Base-by-base conservation (phyloP, 495 filamentous ascomycete genomes). In the Schizothecium vesticola region DNA sequence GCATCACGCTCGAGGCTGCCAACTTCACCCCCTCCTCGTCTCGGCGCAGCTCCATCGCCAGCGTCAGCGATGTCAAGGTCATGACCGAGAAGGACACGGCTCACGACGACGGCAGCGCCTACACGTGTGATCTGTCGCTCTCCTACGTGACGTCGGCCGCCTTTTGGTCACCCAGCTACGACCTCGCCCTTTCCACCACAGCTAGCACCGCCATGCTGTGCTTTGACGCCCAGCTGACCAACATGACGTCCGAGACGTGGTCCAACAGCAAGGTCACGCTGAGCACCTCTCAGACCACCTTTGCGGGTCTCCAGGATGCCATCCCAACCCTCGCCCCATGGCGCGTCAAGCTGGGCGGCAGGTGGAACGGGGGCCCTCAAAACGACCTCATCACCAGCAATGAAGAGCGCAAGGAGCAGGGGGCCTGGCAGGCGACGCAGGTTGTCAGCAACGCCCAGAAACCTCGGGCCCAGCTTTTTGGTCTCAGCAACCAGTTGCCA, bases 221-320 rank as follows among this genome's bases (percentile, higher is more conserved):
- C 57, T 92, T 91, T 71, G 84, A 86, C 58, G 89, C 90, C 3
- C 86, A 87, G 65, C 84, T 90, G 69, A 81, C 80, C 31, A 92
- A 92, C 72, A 77, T 79, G 63, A 89, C 87, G 0, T 87, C 86
- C 0, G 90, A 92, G 76, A 87, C 84, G 12, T 92, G 90, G 90
- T 78, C 80, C 23, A 87, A 90, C 75, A 83, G 86, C 66, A 86
- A 85, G 63, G 78, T 92, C 26, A 84, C 83, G 28, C 84, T 92
- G 29, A 90, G 88, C 10, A 91, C 89, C 0, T 90, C 88, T 1
- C 88, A 91, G 73, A 86, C 89, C 8, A 82, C 83, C 7, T 91
- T 88, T 72, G 82, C 84, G 12, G 85, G 87, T 16, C 77, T 90
- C 8, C 82, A 83, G 24, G 89, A 90, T 60, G 76, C 75, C 11